Base-by-base conservation (phyloP, 345 rosid species). In the Camelina hispida region DNA sequence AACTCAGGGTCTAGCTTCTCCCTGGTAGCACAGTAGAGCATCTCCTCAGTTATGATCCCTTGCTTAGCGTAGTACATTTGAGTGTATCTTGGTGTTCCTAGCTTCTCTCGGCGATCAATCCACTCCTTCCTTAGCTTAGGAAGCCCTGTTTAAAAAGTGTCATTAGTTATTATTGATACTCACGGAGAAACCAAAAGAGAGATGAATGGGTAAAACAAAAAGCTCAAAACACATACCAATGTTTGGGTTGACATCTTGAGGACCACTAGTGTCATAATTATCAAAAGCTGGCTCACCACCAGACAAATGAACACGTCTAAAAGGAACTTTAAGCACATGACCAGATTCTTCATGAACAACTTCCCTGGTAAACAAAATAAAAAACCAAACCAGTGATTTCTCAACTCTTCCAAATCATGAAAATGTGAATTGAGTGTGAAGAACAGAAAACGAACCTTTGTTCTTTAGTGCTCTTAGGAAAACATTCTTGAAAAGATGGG, bases 51-150 rank as follows among this genome's bases (percentile, higher is more conserved):
- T 76, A 93, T 84, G 46, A 93, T 85, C 68, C 98, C 98, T 81
- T 93, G 96, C 87, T 88, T 96, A 63, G 99, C 99, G 78, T 89
- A 92, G 80, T 90, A 93, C 99, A 96, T 96, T 76, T 96, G 99
- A 15, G 97, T 91, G 87, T 79, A 93, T 68, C 97, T 86, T 54
- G 97, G 97, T 77, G 81, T 63, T 54, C 90, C 95, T 38, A 85
- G 68, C 82, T 84, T 96, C 83, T 91, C 93, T 14, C 96, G 83
- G 48, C 85, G 77, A 72, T 91, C 97, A 61, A 95, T 76, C 99
- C 98, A 90, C 52, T 89, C 97, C 72, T 89, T 85, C 30, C 97
- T 87, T 84, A 91, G 85, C 74, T 89, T 89, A 65, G 94, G 86
- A 66, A 96, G 98, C 66, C 99, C 99, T 96, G 83, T 75, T 85